phyloP scores from a whole-genome alignment of 495 filamentous ascomycete genomes.

The Penicillium crystallinum region DNA sequence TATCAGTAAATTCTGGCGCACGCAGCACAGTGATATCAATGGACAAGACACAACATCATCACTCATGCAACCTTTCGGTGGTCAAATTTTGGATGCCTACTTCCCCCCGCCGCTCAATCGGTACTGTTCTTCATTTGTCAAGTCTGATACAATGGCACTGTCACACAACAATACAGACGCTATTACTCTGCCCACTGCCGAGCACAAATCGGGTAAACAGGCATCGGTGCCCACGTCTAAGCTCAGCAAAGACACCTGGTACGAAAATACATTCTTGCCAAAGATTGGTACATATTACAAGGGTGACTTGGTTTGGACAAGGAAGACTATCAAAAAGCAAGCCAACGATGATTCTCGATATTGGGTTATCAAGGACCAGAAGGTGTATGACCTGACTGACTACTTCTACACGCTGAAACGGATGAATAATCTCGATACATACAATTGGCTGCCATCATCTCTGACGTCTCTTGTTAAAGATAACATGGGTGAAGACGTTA shows the following conservation, averaged over 20 bases:
- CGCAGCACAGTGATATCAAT: slow-evolving; percentile 68
- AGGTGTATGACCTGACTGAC: slow-evolving; percentile 83
- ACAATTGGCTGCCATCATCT: slow-evolving; percentile 61
- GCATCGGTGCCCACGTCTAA: slow-evolving; percentile 48
- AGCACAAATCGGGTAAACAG: slow-evolving; percentile 62
- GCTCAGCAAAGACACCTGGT: slow-evolving; percentile 68
- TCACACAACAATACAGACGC: slow-evolving; percentile 56
- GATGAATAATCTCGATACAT: slow-evolving; percentile 46
- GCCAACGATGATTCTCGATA: slow-evolving; percentile 63
- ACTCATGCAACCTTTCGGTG: slow-evolving; percentile 71
- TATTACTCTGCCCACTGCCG: slow-evolving; percentile 37
- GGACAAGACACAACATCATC: slow-evolving; percentile 52
- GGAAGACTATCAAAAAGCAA: slow-evolving; percentile 40
- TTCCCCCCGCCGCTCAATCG: slow-evolving; percentile 74
- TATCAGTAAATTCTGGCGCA: slow-evolving; percentile 77
- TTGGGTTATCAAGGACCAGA: slow-evolving; percentile 73
- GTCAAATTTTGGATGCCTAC: slow-evolving; percentile 74
- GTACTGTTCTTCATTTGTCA: slow-evolving; percentile 65
- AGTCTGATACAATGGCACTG: slow-evolving; percentile 46
- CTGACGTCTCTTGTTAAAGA: slow-evolving; percentile 62
- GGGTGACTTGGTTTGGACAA: slow-evolving; percentile 76
- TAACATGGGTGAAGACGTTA: slow-evolving; percentile 75
- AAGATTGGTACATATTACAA: slow-evolving; percentile 81
- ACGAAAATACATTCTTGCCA: slow-evolving; percentile 64
- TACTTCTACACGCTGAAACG: slow-evolving; percentile 69